phyloP scores from a whole-genome alignment of 257 asterid genomes.

The Plantago major region DNA sequence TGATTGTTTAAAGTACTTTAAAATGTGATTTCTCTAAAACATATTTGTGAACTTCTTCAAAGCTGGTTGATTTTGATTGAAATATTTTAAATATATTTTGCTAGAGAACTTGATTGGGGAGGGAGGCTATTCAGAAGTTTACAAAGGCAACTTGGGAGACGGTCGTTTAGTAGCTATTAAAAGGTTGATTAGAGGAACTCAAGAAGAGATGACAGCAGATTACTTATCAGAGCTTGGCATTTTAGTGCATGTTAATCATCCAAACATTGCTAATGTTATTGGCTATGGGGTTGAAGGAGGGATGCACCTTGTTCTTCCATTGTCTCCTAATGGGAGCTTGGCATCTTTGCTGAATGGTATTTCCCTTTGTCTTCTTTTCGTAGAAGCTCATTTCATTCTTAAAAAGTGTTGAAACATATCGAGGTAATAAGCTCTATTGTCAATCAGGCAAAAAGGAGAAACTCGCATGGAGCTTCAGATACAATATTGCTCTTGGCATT shows the following conservation, averaged over 20 bases:
- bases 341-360: slow-evolving; percentile 65
- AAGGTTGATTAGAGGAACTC: slow-evolving; percentile 75
- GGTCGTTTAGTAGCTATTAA: slow-evolving; percentile 83
- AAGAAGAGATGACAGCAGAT: slow-evolving; percentile 90
- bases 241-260: slow-evolving; percentile 89
- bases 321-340: slow-evolving; percentile 92
- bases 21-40: no score
- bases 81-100: slow-evolving; percentile 6
- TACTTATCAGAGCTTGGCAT: slow-evolving; percentile 93
- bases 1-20: no score
- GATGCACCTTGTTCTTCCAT: slow-evolving; percentile 96
- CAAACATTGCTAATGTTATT: slow-evolving; percentile 73
- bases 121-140: slow-evolving; percentile 95
- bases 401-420: background rate
- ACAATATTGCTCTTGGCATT: slow-evolving; percentile 66
- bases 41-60: background rate
- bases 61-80: background rate
- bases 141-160: slow-evolving; percentile 73
- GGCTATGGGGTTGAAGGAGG: slow-evolving; percentile 99
- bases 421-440: slow-evolving; percentile 9
- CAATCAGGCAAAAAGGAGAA: slow-evolving; percentile 49
- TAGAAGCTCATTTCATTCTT: background rate
- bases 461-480: slow-evolving; percentile 56
- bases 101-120: slow-evolving; percentile 83
- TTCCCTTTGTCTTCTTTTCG: slow-evolving; percentile 10